phyloP scores from a whole-genome alignment of 2,329 filamentous ascomycete genomes.

The Sarocladium brachiariae region DNA sequence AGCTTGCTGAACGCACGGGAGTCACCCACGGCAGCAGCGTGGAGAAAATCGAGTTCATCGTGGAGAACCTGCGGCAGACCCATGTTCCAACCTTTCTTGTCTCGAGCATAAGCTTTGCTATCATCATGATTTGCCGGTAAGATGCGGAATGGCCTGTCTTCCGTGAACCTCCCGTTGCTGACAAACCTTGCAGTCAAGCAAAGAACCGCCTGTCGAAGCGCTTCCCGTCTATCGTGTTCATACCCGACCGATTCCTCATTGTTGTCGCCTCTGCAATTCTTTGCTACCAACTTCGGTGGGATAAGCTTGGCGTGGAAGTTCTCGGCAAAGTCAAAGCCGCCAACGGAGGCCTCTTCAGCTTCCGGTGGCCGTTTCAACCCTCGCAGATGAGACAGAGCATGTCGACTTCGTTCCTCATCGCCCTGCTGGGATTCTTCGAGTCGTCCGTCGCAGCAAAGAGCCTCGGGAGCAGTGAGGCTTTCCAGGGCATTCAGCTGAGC shows the following conservation, averaged over 20 bases:
- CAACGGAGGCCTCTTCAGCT: conserved; percentile 65
- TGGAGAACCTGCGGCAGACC: conserved; percentile 55
- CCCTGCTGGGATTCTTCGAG: conserved; percentile 95
- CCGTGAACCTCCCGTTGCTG: conserved; percentile 1
- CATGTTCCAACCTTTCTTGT: conserved; percentile 73
- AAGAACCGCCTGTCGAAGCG: conserved; percentile 76
- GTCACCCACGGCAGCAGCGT: conserved; percentile 79
- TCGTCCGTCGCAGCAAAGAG: conserved; percentile 94
- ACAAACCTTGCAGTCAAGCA: conserved; percentile 50
- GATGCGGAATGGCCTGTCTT: conserved; percentile 17
- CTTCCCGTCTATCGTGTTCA: conserved; percentile 73
- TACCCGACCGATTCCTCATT: conserved; percentile 86
- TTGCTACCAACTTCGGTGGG: conserved; percentile 71
- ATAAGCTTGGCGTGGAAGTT: conserved; percentile 71
- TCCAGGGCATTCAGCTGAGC: conserved; percentile 76
- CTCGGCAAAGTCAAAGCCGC: conserved; percentile 74
- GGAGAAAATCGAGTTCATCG: conserved; percentile 76
- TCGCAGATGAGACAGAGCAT: conserved; percentile 77
- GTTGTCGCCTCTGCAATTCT: conserved; percentile 79
- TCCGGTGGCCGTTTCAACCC: conserved; percentile 78
- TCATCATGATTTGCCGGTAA: conserved; percentile 87
- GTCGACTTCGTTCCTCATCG: conserved; percentile 88
- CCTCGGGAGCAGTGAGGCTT: conserved; percentile 61
- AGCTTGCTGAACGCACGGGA: conserved; percentile 54
- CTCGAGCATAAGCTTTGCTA: conserved; percentile 69